Conservation (phyloP, 495 filamentous ascomycete genomes). For the Tuber calosporum region DNA sequence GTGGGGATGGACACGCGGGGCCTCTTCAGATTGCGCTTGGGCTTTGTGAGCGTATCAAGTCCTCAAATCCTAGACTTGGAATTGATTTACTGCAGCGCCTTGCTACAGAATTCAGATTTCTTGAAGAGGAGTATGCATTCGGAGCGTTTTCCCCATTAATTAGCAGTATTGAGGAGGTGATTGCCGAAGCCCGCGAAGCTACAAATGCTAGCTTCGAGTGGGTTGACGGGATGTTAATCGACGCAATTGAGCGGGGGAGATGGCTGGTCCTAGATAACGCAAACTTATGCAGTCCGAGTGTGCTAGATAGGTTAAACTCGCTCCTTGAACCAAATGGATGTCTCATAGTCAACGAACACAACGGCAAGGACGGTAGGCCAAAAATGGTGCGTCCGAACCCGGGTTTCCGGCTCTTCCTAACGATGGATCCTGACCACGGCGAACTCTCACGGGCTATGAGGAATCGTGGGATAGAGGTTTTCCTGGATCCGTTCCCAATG, state of each 20-base stretch:
- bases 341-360: conserved; percentile 86
- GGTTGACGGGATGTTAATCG: conserved; percentile 85
- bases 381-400: conserved; percentile 73
- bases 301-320: conserved; percentile 90
- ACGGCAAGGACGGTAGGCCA: conserved; percentile 70
- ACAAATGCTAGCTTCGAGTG: conserved; percentile 80
- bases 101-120: conserved; percentile 14
- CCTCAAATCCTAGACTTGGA: conserved; percentile 8
- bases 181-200: conserved; percentile 21
- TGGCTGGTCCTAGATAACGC: conserved; percentile 97
- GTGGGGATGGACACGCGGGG: conserved; percentile 44
- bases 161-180: conserved; percentile 17
- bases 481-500: conserved; percentile 50
- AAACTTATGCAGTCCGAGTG: conserved; percentile 89
- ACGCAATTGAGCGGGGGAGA: conserved; percentile 73
- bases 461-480: conserved; percentile 88
- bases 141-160: conserved; percentile 16
- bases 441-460: conserved; percentile 95
- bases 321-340: conserved; percentile 82
- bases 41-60: conserved; percentile 21
- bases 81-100: conserved; percentile 25
- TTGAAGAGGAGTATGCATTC: conserved; percentile 13
- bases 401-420: conserved; percentile 86
- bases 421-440: conserved; percentile 85
- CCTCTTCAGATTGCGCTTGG: conserved; percentile 41